Percentiles rank a stretch among this genome's conserved stretches.
Evolutionary conservation across 306 rosid genomes (phyloP).

Genomic region (Acmispon strigosus): DNA sequence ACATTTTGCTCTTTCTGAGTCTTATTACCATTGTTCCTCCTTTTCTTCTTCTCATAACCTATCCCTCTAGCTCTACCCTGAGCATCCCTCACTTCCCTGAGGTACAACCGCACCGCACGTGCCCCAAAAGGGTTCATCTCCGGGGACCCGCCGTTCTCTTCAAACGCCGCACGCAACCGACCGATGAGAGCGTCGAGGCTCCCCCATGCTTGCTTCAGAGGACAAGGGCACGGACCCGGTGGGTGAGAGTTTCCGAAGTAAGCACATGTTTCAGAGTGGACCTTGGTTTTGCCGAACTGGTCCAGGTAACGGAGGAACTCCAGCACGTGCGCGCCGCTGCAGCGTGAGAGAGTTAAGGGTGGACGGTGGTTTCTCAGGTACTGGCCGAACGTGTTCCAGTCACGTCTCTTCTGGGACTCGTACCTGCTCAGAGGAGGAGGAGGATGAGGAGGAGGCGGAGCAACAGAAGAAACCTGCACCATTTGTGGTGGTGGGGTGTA

Average conservation of each 20-base stretch:
- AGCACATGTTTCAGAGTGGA: slow-evolving; percentile 38
- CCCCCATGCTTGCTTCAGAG: slow-evolving; percentile 42
- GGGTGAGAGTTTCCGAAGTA: slow-evolving; percentile 65
- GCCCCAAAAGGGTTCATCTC: slow-evolving; percentile 58
- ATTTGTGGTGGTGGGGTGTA: background rate
- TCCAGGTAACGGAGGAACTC: slow-evolving; percentile 73
- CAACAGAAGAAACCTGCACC: background rate
- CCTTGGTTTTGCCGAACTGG: slow-evolving; percentile 48
- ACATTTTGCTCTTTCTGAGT: slow-evolving; percentile 14
- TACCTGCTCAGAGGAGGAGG: slow-evolving; percentile 45
- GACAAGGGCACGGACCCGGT: slow-evolving; percentile 69
- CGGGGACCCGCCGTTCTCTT: slow-evolving; percentile 57
- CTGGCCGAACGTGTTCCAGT: slow-evolving; percentile 70
- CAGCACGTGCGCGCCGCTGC: slow-evolving; percentile 69
- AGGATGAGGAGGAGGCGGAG: background rate
- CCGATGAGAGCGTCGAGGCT: slow-evolving; percentile 41
- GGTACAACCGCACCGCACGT: slow-evolving; percentile 58
- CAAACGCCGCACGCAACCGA: slow-evolving; percentile 68
- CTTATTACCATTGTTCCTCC: slow-evolving; percentile 15
- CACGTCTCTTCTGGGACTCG: slow-evolving; percentile 69
- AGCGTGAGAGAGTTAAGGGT: slow-evolving; percentile 51
- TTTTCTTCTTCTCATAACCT: slow-evolving; percentile 59
- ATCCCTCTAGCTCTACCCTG: slow-evolving; percentile 73
- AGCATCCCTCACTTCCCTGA: slow-evolving; percentile 37
- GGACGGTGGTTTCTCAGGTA: slow-evolving; percentile 71